A percentile compares a stretch with the other conserved stretches of the same genome.
Conservation (phyloP, 2,329 filamentous ascomycete genomes). For the Penicillium olsonii region DNA sequence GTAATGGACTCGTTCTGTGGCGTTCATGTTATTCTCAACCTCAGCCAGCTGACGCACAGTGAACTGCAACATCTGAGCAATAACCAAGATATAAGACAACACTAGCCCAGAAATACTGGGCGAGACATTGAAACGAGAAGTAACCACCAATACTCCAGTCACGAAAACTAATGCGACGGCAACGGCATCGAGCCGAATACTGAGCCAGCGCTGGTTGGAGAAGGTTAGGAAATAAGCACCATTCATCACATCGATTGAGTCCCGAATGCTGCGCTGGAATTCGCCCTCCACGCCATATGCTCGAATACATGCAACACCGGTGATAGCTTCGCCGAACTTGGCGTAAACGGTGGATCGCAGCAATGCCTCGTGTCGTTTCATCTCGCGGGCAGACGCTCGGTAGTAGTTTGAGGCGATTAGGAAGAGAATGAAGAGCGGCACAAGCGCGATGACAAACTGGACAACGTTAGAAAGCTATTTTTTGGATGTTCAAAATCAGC, state of each 20-base stretch:
- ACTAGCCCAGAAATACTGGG: constrained; percentile 87
- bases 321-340: constrained; percentile 86
- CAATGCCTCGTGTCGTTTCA: constrained; percentile 91
- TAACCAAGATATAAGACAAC: constrained; percentile 87
- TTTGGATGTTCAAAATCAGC: neutral
- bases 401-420: constrained; percentile 84
- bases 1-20: constrained; percentile 86
- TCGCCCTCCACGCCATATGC: constrained; percentile 81
- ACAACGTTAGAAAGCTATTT: constrained; percentile 3
- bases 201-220: constrained; percentile 92
- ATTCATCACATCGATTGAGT: constrained; percentile 86
- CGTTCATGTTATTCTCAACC: constrained; percentile 98
- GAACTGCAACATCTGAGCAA: constrained; percentile 95
- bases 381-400: constrained; percentile 83
- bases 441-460: constrained; percentile 68
- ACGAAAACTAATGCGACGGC: constrained; percentile 84
- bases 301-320: constrained; percentile 73
- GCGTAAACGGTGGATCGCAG: constrained; percentile 86
- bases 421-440: constrained; percentile 73
- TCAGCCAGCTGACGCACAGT: constrained; percentile 91
- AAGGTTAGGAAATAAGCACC: constrained; percentile 93
- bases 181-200: constrained; percentile 78
- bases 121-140: constrained; percentile 79
- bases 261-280: constrained; percentile 70
- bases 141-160: constrained; percentile 86